Evolutionary conservation across 495 filamentous ascomycete species (phyloP), one percentile per base, ranked within the genome.

Genomic region (Astrothelium macrocarpum): DNA sequence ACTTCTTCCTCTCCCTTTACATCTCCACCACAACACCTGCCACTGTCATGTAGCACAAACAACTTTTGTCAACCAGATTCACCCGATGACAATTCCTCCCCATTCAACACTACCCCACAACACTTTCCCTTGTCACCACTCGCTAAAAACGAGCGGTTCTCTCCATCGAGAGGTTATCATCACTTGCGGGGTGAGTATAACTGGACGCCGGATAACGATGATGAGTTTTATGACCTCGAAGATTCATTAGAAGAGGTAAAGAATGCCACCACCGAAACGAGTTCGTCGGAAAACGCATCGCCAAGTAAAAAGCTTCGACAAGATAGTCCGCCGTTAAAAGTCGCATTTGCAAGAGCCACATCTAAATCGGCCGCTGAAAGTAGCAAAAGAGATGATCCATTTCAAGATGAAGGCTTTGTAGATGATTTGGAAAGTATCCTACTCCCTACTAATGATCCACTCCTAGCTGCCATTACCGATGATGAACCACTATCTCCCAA

Each of bases 111-210:
- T 56, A 76, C 74, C 66, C 78, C 80, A 69, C 75, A 78, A 34
- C 73, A 78, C 70, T 75, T 74, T 70, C 77, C 78, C 62, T 69
- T 78, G 62, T 73, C 61, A 25, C 12, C 68, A 65, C 53, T 20
- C 49, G 59, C 63, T n/a, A 11, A 60, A 69, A 74, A 68, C 62
- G 64, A 61, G 64, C 66, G 66, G 65, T 65, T 56, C 71, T 67
- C 60, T 67, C 76, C 67, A 23, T 49, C 20, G 31, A 23, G n/a
- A 28, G 42, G 1, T 49, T 62, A 28, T 43, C 42, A 77, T 75
- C 75, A 81, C 87, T 83, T 78, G 84, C 70, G 70, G 70, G 80
- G 83, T 87, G 78, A 81, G 84, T 86, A 82, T 80, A 62, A 45
- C 36, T 53, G 32, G 59, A 31, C 28, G 23, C 49, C 11, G 7